Evolutionary conservation across 768 basidiomycete species (phyloP), one percentile per base, ranked within the genome.

Genomic region (Boletellus ananas): DNA sequence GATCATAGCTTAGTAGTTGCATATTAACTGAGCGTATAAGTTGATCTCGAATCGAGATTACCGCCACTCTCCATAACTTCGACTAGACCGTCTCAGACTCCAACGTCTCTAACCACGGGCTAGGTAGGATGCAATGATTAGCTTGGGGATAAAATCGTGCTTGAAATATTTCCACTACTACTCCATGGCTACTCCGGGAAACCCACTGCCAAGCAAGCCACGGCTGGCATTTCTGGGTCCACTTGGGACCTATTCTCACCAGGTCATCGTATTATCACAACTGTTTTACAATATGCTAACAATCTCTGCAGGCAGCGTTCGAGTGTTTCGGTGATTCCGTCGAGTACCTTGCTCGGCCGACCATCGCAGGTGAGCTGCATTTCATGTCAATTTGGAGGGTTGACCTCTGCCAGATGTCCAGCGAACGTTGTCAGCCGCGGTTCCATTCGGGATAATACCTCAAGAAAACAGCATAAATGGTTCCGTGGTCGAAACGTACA

Each of bases 381-480:
- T 29, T 7, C 33, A 16, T 35, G 17, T 14, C 20, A 4, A 42
- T 37, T 13, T 16, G 34, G 7, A 29, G 29, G 21, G 41, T 50
- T 36, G 41, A 55, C 17, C 8, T 34, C 13, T 29, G 42, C 35
- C 61, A 91, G 89, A 78, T 51, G 81, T 84, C 20, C 83, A 85
- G 52, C 62, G 74, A 38, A 66, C 76, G 16, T 65, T 90, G 35
- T 74, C 78, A 6, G 49, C 70, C 11, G 62, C 62, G 6, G 60
- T 69, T 13, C 67, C 71, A 29, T 72, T 80, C 42, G 88, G 79
- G 21, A 74, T 91, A n/a, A 72, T 90, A 25, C 89, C 89, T 18
- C 85, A 87, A 64, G 89, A 92, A 66, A 92, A 92, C 58, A 81
- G 81, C 14, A 85, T 80, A 33, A 84, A 83, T 56, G 89, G 89